Conservation (phyloP, 1,284 basidiomycete species). For the Cerioporus squamosus region DNA sequence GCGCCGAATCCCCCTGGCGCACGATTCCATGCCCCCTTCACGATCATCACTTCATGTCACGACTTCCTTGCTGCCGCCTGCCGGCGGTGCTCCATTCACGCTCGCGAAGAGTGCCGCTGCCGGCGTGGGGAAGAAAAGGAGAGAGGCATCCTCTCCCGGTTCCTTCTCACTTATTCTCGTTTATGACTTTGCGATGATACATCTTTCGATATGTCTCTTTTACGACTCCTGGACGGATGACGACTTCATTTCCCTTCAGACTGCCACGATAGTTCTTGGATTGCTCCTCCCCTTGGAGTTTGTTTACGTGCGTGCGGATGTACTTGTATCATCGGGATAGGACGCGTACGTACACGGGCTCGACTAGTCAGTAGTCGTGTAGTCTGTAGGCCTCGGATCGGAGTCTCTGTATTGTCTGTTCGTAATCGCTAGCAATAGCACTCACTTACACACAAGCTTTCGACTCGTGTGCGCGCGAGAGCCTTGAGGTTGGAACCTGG, state of each 20-base stretch:
- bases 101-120: neutral
- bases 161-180: constrained; percentile 16
- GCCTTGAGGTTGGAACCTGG: too few species aligned
- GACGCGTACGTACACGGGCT: constrained; percentile 5
- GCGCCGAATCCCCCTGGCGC: constrained; percentile 1
- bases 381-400: constrained; percentile 6
- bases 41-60: constrained; percentile 12
- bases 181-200: constrained; percentile 19
- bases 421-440: constrained; percentile 17
- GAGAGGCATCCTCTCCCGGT: constrained; percentile 10
- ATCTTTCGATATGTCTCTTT: constrained; percentile 4
- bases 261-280: constrained; percentile 7
- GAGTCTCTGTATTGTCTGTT: constrained; percentile 14
- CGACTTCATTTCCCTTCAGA: constrained; percentile 1
- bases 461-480: neutral
- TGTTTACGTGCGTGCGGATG: constrained; percentile 14
- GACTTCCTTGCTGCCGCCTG: constrained; percentile 3
- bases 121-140: constrained; percentile 16
- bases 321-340: constrained; percentile 14
- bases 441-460: neutral
- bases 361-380: constrained; percentile 19
- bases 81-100: neutral
- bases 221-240: constrained; percentile 19
- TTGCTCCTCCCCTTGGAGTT: neutral
- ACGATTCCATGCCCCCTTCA: constrained; percentile 12